Base-by-base conservation (phyloP, 2,329 filamentous ascomycete species). In the Epichloe bromicola region DNA sequence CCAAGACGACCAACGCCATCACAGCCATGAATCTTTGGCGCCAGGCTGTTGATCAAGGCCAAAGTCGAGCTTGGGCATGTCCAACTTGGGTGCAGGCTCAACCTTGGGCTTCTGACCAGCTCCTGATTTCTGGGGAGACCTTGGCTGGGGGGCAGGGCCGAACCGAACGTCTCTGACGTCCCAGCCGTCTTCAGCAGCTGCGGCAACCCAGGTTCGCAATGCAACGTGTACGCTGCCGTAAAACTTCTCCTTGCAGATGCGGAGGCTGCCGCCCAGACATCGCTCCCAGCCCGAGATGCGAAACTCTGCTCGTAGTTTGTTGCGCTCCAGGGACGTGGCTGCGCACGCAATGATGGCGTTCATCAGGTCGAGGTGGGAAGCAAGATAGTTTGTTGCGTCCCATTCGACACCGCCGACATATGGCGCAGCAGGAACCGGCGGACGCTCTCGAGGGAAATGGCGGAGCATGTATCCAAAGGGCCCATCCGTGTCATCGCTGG, bases 371-470 rank as follows among this genome's bases (percentile, higher is more conserved):
- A 98, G 76, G 62, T 98, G 91, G 0, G 86, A 87, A 17, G 91
- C 88, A 11, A 97, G 75, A 65, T 97, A 97, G 67, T 95, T 96
- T 10, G 93, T 97, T 3, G 93, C 93, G 64, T 97, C 93, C 93
- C 93, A 97, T 68, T 98, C 93, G 10, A 97, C 93, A 50, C 93
- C 91, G 46, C 93, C 93, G 41, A 97, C 90, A 63, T 97, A 97
- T 1, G 91, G 91, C 5, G 91, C 91, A 15, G 93, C 91, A 26
- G 91, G 88, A 1, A 97, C 89, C 0, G 93, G 93, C 3, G 90
- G 86, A 0, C 89, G 82, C 58, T 90, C 86, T 45, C 83, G 79
- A 0, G 93, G 91, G 64, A 96, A 97, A 67, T 90, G 79, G 17
- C 78, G 75, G 46, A 74, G 63, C 74, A 83, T 86, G 72, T 79